Evolutionary conservation across 306 rosid genomes (phyloP), one percentile per base, ranked within the genome.

Genomic region (Lathyrus oleraceus): DNA sequence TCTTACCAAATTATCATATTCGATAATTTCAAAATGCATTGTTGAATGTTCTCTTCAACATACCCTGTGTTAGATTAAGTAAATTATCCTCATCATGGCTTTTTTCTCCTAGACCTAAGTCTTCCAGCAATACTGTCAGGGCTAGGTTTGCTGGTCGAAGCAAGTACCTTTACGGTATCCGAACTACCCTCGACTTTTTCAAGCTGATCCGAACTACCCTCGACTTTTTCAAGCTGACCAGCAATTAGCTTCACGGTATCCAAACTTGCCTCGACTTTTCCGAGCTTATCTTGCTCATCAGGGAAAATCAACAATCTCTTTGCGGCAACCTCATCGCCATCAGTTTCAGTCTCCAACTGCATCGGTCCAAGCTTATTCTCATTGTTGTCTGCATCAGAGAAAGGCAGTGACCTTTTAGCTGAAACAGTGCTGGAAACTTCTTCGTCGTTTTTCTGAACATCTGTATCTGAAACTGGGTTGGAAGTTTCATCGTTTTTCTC

Each of bases 331-430:
- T 74, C 87, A 17, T 64, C 70, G 39, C 69, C 67, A 53, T 81
- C 81, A 61, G 60, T 78, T 72, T 84, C 85, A 60, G 81, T 49
- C 21, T 27, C 52, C 76, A 69, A 48, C 64, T 77, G 28, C 62
- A 63, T 6, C 27, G 78, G 23, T 54, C 16, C 81, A n/a, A 16
- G 68, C 51, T 62, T 58, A 65, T 40, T 73, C 51, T 64, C 63
- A 6, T 79, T 76, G 66, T 79, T 76, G 66, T 65, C 79, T 72
- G 77, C 76, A 16, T 51, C 89, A 67, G 82, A 48, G 81, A 84
- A 84, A 36, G 86, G 78, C 15, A 83, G 77, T 9, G 91, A 80
- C 82, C 90, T 87, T 78, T 88, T 86, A 27, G 76, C 96, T 63
- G 91, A 83, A 73, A 77, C 78, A 38, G 82, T 76, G 36, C 75